Percentiles rank a stretch among this genome's conserved stretches.
These are phyloP conservation scores for Ricinus communis DNA, from an alignment of 345 rosid genomes.

Conservation along the genomic window DNA sequence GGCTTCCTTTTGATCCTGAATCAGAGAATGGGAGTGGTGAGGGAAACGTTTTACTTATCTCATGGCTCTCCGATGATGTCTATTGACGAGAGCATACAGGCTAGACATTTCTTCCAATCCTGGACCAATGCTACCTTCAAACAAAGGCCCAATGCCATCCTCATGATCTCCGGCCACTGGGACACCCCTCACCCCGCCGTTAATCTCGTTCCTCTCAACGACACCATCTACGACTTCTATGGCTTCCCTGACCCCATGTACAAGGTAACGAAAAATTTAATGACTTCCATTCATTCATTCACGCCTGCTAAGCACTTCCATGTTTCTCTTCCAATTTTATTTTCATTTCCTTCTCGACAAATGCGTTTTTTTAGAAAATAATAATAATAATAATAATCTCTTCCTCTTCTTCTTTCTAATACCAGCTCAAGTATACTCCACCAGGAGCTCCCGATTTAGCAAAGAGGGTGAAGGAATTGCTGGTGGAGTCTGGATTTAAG, in stretches of 20 bases:
- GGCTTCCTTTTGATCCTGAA: no score
- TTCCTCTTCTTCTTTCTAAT: no score
- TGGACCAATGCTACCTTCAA: slow-evolving; percentile 47
- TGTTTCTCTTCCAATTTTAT: no score
- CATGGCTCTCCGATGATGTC: slow-evolving; percentile 84
- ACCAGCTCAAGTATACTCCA: slow-evolving; percentile 77
- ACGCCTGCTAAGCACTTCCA: no score
- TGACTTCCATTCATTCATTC: no score
- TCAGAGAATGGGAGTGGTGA: slow-evolving; percentile 13
- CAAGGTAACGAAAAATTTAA: no score
- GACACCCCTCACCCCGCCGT: slow-evolving; percentile 66
- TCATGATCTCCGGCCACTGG: slow-evolving; percentile 88
- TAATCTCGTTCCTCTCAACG: slow-evolving; percentile 52
- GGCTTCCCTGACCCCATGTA: slow-evolving; percentile 76
- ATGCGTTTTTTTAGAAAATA: no score
- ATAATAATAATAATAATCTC: no score
- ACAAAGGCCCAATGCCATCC: slow-evolving; percentile 63
- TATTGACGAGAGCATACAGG: slow-evolving; percentile 63
- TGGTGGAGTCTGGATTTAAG: slow-evolving; percentile 49
- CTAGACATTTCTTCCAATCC: slow-evolving; percentile 66
- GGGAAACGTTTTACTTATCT: slow-evolving; percentile 62
- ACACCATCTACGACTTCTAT: slow-evolving; percentile 79
- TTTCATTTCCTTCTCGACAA: no score
- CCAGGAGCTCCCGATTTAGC: slow-evolving; percentile 90
- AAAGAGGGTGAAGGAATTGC: slow-evolving; percentile 68